Conservation (phyloP, 2,329 filamentous ascomycete species). For the Alternaria brassicicola region DNA sequence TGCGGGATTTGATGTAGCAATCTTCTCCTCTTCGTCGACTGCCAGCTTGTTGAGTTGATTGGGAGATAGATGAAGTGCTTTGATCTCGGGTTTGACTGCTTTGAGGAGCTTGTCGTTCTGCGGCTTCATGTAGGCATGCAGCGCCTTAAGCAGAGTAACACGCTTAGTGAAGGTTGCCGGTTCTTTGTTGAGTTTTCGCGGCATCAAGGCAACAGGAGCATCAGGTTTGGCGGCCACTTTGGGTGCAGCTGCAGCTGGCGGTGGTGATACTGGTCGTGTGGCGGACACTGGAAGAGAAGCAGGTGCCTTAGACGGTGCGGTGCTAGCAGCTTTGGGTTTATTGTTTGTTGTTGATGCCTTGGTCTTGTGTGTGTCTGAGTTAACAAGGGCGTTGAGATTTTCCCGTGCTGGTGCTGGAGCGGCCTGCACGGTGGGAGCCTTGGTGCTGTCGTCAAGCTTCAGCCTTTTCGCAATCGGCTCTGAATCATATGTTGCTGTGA, state of each 20-base stretch:
- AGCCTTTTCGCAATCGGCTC: conserved; percentile 38
- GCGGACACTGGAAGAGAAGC: conserved; percentile 28
- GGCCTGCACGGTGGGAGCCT: conserved; percentile 6
- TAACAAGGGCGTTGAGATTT: conserved; percentile 31
- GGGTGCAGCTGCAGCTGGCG: conserved; percentile 24
- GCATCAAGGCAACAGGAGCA: conserved; percentile 62
- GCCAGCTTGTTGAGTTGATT: conserved; percentile 72
- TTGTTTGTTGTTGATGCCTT: conserved; percentile 14
- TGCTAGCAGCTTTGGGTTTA: conserved; percentile 2
- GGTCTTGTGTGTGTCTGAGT: conserved; percentile 28
- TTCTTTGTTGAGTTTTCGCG: conserved; percentile 64
- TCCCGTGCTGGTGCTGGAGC: neutral
- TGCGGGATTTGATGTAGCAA: conserved; percentile 68
- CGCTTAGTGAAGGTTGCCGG: conserved; percentile 48
- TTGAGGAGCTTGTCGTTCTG: conserved; percentile 69
- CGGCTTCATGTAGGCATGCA: conserved; percentile 70
- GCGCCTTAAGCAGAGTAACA: conserved; percentile 58
- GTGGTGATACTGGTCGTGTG: conserved; percentile 42
- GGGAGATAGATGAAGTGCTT: conserved; percentile 64
- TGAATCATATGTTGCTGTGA: neutral
- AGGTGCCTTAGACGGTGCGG: conserved; percentile 3
- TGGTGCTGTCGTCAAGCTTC: conserved; percentile 34
- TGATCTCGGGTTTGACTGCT: conserved; percentile 57
- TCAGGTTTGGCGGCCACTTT: conserved; percentile 48
- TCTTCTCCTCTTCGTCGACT: conserved; percentile 78